A percentile compares a stretch with the other conserved stretches of the same genome.
Evolutionary conservation across 1,139 yeast genomes (phyloP).

Genomic region (Magnusiomyces suaveolens): DNA sequence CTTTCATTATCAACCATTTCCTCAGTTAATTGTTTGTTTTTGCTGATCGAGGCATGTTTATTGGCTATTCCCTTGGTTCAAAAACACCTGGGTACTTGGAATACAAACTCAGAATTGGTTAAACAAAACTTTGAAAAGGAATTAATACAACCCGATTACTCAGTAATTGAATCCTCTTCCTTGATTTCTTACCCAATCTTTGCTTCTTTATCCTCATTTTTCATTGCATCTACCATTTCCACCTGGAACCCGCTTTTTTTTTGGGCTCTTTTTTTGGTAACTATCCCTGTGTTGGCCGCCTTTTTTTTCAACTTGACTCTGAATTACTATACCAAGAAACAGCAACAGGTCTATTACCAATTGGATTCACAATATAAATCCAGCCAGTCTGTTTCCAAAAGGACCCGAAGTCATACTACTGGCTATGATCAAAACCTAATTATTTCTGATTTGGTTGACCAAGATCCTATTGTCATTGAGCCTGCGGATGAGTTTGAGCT

Average conservation of each 20-base stretch:
- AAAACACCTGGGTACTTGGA: too few relatives aligned
- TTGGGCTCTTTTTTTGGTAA: conserved; percentile 28
- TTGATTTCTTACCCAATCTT: neutral
- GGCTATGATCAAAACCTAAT: conserved; percentile 6
- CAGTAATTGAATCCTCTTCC: neutral
- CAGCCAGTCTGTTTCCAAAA: neutral
- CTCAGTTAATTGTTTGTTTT: neutral
- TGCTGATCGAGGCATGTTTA: neutral
- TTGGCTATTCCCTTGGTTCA: neutral
- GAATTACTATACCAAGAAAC: neutral
- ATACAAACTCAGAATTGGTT: neutral
- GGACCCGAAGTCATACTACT: neutral
- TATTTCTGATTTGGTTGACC: conserved; percentile 27
- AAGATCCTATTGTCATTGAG: neutral
- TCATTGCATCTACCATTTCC: neutral
- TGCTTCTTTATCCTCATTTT: neutral
- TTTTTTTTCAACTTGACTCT: conserved; percentile 28
- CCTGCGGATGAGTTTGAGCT: neutral
- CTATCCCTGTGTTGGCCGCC: conserved; percentile 36
- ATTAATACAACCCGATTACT: neutral
- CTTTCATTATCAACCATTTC: neutral
- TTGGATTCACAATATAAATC: conserved; percentile 5
- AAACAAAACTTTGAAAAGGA: neutral
- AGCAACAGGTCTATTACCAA: neutral
- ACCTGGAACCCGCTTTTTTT: conserved; percentile 9